These are phyloP conservation scores for Xylaria sp. DNA, from an alignment of 2,329 filamentous ascomycete species.

Conservation along the genomic window DNA sequence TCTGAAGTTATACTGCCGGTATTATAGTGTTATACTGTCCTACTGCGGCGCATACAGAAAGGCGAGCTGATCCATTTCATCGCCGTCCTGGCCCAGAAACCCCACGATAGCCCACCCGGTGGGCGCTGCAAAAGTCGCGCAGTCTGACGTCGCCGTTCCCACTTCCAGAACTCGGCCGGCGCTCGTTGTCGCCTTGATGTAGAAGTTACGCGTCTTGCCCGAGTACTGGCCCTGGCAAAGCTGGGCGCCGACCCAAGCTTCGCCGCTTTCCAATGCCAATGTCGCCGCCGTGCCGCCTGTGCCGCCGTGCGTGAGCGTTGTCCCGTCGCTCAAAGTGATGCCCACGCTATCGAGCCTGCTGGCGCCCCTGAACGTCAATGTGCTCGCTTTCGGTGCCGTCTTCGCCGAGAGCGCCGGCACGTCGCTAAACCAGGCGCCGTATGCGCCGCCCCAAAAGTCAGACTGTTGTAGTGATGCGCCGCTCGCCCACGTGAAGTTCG, in stretches of 20 bases:
- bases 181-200: conserved; percentile 64
- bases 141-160: conserved; percentile 60
- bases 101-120: conserved; percentile 57
- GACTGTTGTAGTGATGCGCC: conserved; percentile 56
- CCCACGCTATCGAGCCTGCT: conserved; percentile 63
- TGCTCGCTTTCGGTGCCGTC: conserved; percentile 51
- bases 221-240: conserved; percentile 63
- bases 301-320: conserved; percentile 63
- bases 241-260: conserved; percentile 61
- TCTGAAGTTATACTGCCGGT: not conserved
- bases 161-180: conserved; percentile 57
- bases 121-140: conserved; percentile 54
- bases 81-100: conserved; percentile 56
- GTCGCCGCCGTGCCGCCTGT: conserved; percentile 58
- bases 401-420: conserved; percentile 54
- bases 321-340: conserved; percentile 61
- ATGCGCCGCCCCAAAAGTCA: conserved; percentile 59
- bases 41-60: conserved; percentile 60
- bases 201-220: conserved; percentile 64
- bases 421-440: conserved; percentile 68
- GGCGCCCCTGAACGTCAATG: conserved; percentile 59
- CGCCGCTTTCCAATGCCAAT: conserved; percentile 58
- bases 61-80: conserved; percentile 66
- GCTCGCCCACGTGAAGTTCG: conserved; percentile 61
- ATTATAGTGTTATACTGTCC: not conserved